Evolutionary conservation across 176 grass and related monocot species (phyloP).

Genomic region (Carex scoparia): DNA sequence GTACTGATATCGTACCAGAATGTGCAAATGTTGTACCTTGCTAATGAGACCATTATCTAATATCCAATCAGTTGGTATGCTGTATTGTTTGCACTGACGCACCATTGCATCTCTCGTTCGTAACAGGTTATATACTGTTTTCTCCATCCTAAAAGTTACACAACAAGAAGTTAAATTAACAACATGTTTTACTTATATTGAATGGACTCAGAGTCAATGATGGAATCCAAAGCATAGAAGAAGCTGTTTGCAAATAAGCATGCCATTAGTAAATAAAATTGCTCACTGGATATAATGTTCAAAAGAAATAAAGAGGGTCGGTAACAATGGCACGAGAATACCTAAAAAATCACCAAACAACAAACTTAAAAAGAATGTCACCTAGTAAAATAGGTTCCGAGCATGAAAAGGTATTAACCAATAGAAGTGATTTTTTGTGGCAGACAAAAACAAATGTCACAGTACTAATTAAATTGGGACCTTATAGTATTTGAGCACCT

Average conservation of each 20-base stretch:
- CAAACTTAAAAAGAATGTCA: background rate
- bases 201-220: background rate
- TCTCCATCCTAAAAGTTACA: slow-evolving; percentile 55
- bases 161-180: background rate
- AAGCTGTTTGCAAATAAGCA: background rate
- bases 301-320: background rate
- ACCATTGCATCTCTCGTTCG: slow-evolving; percentile 77
- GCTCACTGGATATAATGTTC: background rate
- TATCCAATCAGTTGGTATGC: slow-evolving; percentile 97
- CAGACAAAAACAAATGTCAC: background rate
- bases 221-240: background rate
- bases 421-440: background rate
- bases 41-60: slow-evolving; percentile 79
- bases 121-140: slow-evolving; percentile 73
- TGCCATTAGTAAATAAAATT: background rate
- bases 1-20: background rate
- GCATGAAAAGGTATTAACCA: background rate
- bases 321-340: background rate
- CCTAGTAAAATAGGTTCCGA: background rate
- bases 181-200: background rate
- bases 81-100: slow-evolving; percentile 79
- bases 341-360: background rate
- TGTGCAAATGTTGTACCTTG: slow-evolving; percentile 52
- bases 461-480: background rate
- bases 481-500: background rate